Evolutionary conservation across 169 alveolate species (phyloP), one percentile per base, ranked within the genome.

Genomic region (Sarcocystis neurona): DNA sequence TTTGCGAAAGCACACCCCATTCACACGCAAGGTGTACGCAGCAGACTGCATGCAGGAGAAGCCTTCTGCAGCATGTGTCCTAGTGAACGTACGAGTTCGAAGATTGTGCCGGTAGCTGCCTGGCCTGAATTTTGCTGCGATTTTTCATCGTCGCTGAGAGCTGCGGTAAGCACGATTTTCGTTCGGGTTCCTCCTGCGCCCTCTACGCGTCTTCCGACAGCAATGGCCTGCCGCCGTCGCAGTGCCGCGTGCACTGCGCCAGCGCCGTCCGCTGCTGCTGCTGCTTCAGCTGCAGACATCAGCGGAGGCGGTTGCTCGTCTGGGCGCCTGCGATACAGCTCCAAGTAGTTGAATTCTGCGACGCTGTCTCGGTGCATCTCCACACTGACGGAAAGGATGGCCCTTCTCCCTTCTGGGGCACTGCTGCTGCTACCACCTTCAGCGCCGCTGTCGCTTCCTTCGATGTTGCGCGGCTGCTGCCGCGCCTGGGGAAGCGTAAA

Each of bases 131-230:
- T n/a, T n/a, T n/a, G n/a, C n/a, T n/a, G n/a, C n/a, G n/a, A n/a
- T n/a, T n/a, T n/a, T n/a, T n/a, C n/a, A n/a, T 79, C 79, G 63
- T 74, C 90, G 63, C 78, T 86, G 32, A 86, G 30, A 15, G 85
- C 77, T 60, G 90, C 77, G 79, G 79, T 86, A 3, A 86, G 78
- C 66, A 86, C 85, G 39, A 80, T 85, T 66, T 80, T 56, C 63
- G 90, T 86, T 48, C 79, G 56, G 34, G 90, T 56, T 39, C 90
- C 90, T 1, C 90, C 90, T 0, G 90, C 90, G 50, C 90, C 90
- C 32, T 86, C 90, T 34, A 86, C 46, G 60, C 79, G 56, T 20
- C 79, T 86, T 43, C 90, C 79, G 20, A 41, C 68, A 1, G 44
- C 87, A 47, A 79, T 39, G 56, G 82, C 82, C 56, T 72, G 82